Base-by-base conservation (phyloP, 2,329 filamentous ascomycete genomes). In the Diaporthe helianthi region DNA sequence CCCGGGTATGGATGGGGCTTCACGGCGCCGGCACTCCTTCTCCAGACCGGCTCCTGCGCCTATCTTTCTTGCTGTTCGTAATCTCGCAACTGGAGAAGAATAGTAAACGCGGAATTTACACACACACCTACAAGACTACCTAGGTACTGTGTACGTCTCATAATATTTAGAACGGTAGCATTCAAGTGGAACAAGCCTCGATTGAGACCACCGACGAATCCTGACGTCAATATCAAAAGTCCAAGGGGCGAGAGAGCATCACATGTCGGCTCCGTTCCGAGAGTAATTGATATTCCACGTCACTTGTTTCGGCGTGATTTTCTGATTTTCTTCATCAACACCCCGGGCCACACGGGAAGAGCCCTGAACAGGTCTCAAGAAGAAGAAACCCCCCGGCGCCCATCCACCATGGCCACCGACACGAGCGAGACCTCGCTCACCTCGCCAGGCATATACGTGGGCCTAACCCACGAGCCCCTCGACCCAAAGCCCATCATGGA, bases 391-490 rank as follows among this genome's bases (percentile, higher is more conserved):
- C 17, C 55, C 24, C 31, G 19, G 17, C 13, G 12, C 47, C 12
- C 47, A 29, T 6, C 61, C 53, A 64, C 29, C 55, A 78, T 77
- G 74, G 73, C 72, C 19, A 49, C 58, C 36, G 66, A 76, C 19
- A 73, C 58, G 19, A 38, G 38, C n/a, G 58, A 41, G 24, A 36
- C 65, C 33, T 55, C 31, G 24, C 41, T 67, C 29, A 29, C 33
- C 22, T n/a, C 44, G 41, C 31, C 24, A n/a, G 41, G 49, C 38
- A 67, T 90, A 77, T 88, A 90, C 78, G 91, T 94, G 49, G 88
- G 87, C 63, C 84, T 97, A 10, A 94, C 92, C 3, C 81, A 89
- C 71, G 80, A 86, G 44, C 78, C 82, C 51, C 86, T 96, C 69
- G 83, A 90, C 75, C 80, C 85, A 24, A 81, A 84, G 24, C 75